Conservation (phyloP, 2,329 filamentous ascomycete species). For the Ascochyta koolunga region DNA sequence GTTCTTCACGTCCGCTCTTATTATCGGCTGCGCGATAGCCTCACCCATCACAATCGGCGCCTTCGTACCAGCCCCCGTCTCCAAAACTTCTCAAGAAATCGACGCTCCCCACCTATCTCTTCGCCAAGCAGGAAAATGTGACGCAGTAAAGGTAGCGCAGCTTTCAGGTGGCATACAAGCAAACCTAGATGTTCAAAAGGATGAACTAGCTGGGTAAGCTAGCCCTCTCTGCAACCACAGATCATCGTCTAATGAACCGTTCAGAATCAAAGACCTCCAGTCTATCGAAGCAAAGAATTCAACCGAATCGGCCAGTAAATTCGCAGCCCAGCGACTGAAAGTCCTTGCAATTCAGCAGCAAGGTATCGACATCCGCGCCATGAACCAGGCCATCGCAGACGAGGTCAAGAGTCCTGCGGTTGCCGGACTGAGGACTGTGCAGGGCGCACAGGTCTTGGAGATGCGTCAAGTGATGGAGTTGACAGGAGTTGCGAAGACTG, state of each 20-base stretch:
- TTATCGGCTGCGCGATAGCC: background rate
- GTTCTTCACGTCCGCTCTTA: background rate
- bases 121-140: background rate
- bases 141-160: background rate
- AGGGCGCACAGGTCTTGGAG: background rate
- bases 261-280: background rate
- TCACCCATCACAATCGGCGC: background rate
- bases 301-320: background rate
- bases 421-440: background rate
- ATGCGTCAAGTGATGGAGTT: background rate
- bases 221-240: background rate
- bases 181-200: background rate
- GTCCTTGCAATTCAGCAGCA: slow-evolving; percentile 14
- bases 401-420: slow-evolving; percentile 5
- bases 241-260: background rate
- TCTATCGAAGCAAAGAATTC: background rate
- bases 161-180: background rate
- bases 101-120: too few relatives aligned
- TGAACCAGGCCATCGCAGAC: slow-evolving; percentile 13
- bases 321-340: background rate
- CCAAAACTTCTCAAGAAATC: too few relatives aligned
- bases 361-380: slow-evolving; percentile 10
- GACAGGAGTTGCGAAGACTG: background rate
- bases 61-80: background rate
- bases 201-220: background rate